Evolutionary conservation across 495 filamentous ascomycete genomes (phyloP).

Genomic region (Podospora appendiculata): DNA sequence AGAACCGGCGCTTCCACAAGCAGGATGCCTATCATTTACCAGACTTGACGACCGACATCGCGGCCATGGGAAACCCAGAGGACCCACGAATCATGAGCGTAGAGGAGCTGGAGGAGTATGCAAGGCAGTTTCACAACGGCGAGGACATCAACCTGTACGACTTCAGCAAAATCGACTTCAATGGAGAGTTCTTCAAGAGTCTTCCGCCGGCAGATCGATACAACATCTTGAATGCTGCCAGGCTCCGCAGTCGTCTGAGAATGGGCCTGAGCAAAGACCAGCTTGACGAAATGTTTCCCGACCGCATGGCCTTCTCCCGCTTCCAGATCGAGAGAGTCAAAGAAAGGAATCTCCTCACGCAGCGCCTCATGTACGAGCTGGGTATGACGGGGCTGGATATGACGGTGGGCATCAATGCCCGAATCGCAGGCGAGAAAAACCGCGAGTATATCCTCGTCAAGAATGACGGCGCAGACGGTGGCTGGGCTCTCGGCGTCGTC

Average conservation of each 20-base stretch:
- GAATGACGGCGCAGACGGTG: constrained; percentile 88
- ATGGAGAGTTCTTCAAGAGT: constrained; percentile 85
- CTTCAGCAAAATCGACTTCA: constrained; percentile 97
- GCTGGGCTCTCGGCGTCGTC: constrained; percentile 95
- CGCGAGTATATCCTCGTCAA: constrained; percentile 94
- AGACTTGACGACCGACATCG: constrained; percentile 64
- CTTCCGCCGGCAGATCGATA: constrained; percentile 87
- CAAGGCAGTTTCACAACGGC: constrained; percentile 80
- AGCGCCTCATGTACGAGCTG: constrained; percentile 88
- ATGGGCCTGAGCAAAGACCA: constrained; percentile 98
- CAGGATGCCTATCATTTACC: constrained; percentile 93
- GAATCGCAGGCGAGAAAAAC: constrained; percentile 83
- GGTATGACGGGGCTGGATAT: constrained; percentile 75
- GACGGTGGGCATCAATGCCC: constrained; percentile 51
- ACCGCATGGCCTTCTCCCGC: constrained; percentile 92
- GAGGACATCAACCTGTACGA: constrained; percentile 98
- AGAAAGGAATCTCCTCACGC: constrained; percentile 91
- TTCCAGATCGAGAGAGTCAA: constrained; percentile 93
- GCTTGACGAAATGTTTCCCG: constrained; percentile 89
- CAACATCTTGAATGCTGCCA: constrained; percentile 91
- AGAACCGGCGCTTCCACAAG: constrained; percentile 73
- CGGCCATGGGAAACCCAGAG: constrained; percentile 79
- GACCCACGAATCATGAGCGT: constrained; percentile 93
- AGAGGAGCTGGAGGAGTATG: constrained; percentile 89
- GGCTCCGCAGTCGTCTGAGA: constrained; percentile 74